phyloP scores from a whole-genome alignment of 2,329 filamentous ascomycete genomes.

The Trichoderma gracile region DNA sequence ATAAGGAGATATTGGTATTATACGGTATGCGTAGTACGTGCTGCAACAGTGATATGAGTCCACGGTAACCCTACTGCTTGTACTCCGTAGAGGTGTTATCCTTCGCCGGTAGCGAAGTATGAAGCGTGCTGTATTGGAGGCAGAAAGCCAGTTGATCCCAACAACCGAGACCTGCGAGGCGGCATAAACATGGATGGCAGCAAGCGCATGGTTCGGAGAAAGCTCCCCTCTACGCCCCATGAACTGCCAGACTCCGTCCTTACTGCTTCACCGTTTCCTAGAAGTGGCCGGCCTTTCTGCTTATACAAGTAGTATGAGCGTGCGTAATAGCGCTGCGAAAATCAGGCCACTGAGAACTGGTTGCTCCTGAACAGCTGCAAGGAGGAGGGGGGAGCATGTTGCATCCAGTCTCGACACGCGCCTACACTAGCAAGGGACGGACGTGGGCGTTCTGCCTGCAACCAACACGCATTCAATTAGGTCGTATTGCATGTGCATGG shows the following conservation, averaged over 20 bases:
- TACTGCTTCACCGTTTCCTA: background rate
- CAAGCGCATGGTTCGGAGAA: background rate
- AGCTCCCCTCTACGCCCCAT: background rate
- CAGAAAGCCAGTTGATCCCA: too few relatives aligned
- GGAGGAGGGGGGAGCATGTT: background rate
- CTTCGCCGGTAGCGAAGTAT: too few relatives aligned
- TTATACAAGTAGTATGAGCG: background rate
- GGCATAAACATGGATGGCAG: background rate
- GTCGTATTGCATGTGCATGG: constrained; percentile 6
- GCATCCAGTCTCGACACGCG: background rate
- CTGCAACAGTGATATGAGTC: too few relatives aligned
- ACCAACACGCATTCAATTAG: background rate
- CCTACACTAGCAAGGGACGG: background rate
- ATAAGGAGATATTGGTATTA: too few relatives aligned
- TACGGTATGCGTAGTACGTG: too few relatives aligned
- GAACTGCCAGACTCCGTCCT: background rate
- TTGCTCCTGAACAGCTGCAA: background rate
- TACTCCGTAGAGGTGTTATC: too few relatives aligned
- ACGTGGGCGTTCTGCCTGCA: background rate
- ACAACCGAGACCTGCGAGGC: background rate
- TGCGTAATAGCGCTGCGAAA: background rate
- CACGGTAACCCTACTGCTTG: too few relatives aligned
- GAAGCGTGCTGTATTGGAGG: too few relatives aligned
- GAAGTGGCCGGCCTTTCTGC: background rate
- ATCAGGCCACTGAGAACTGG: background rate